These are phyloP conservation scores for Colletotrichum cordylinicola DNA, from an alignment of 2,329 filamentous ascomycete genomes.

Conservation along the genomic window DNA sequence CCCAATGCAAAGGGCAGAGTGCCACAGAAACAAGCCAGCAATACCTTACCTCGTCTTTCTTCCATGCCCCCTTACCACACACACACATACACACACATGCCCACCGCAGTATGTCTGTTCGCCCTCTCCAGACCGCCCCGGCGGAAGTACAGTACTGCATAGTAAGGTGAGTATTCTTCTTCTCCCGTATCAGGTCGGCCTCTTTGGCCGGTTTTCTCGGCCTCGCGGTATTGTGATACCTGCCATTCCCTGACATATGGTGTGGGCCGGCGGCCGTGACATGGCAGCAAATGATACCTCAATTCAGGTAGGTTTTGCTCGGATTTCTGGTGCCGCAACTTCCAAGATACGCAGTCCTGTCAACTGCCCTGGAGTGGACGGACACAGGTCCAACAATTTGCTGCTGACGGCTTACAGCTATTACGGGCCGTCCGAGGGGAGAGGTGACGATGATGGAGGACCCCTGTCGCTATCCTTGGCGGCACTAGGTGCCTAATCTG, in stretches of 20 bases:
- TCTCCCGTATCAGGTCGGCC: background rate
- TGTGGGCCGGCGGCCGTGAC: background rate
- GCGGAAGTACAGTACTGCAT: background rate
- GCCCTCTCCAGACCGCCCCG: background rate
- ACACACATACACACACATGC: background rate
- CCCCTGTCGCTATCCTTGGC: background rate
- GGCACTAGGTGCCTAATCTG: background rate
- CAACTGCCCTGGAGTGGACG: background rate
- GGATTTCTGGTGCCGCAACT: background rate
- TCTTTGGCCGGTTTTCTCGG: background rate
- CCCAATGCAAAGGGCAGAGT: background rate
- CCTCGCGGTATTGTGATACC: background rate
- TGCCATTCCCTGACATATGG: background rate
- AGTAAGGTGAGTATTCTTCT: background rate
- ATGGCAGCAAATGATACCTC: background rate
- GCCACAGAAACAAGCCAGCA: background rate
- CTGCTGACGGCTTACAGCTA: background rate
- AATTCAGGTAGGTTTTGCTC: background rate
- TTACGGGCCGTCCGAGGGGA: background rate
- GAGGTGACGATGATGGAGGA: background rate
- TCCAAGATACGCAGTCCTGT: background rate
- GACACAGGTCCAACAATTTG: background rate
- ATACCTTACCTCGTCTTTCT: background rate
- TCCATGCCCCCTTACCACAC: background rate
- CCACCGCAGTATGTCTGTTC: background rate